Base-by-base conservation (phyloP, 768 basidiomycete genomes). In the Mycena amicta region DNA sequence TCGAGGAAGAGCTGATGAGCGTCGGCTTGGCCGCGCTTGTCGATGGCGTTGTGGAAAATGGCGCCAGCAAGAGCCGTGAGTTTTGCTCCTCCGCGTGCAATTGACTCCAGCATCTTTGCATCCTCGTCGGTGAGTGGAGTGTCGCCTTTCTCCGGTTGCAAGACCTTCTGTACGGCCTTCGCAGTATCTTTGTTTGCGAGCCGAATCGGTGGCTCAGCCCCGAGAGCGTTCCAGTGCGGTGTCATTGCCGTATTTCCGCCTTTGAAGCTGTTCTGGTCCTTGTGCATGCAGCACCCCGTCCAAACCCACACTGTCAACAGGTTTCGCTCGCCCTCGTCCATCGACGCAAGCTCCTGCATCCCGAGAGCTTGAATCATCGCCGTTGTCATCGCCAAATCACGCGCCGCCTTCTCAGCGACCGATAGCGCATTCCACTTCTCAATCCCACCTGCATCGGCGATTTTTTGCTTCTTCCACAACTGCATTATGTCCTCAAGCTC, bases 211-310 rank as follows among this genome's bases (percentile, higher is more conserved):
- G 23, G 22, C 15, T 45, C 22, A 45, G 22, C 30, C 46, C 57
- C 59, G 25, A 51, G 46, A 13, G 28, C 39, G 11, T 56, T 50
- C 61, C 64, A 70, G 28, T 37, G 55, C 15, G 33, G 50, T 40
- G 27, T 41, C 58, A 59, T 55, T 23, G 31, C 25, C 0, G 45
- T 37, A 33, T 59, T 62, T 1, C 69, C 66, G 1, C 68, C 68
- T 26, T 67, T 66, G 15, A 68, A 55, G 8, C 58, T 41, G 41
- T 71, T 71, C 23, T 69, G 54, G 20, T 71, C 68, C 33, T 37
- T 37, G 33, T 37, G 33, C 33, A 37, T 37, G 33, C 33, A 37
- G 33, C 33, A 37, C 8, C 55, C 53, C 26, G 41, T 46, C 53
- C 53, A 54, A n/a, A 71, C 47, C 46, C 68, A 68, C 16, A 70